Evolutionary conservation across 2,329 filamentous ascomycete genomes (phyloP), one percentile per base, ranked within the genome.

Genomic region (Spiromastix sp.): DNA sequence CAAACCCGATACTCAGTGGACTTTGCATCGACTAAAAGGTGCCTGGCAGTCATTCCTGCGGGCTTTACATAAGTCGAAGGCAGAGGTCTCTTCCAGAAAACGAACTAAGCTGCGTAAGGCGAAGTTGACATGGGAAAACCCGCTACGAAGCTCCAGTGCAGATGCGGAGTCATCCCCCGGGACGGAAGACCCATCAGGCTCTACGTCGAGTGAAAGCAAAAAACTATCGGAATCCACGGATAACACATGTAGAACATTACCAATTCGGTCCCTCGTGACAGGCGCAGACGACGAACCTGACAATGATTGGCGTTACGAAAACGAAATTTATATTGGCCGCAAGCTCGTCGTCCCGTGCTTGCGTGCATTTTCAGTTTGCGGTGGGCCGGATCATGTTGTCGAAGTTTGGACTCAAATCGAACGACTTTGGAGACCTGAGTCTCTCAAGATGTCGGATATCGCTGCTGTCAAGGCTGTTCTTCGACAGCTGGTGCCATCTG

Each of bases 1-100:
- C 17, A 58, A 70, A 12, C 61, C 66, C 16, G 65, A 77, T 43
- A 77, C 78, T 0, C 68, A 74, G 9, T 98, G 91, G 89, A 85
- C 75, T 18, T 63, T 67, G 19, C 59, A 71, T 44, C 71, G 77
- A n/a, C 70, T 96, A 2, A 70, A 79, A 28, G 68, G 66, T 27
- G 74, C 85, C 8, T 81, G 82, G 69, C 56, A 66, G 6, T 72
- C 80, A 1, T 76, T 86, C 43, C 61, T 81, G 18, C 52, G 54
- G 32, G 59, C 56, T 17, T 45, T 66, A 15, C 49, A 56, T 29
- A 52, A 60, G 37, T 58, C 58, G 2, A 52, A 49, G 27, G 39
- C 44, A n/a, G 49, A 53, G 38, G 37, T 51, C 8, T 41, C 45
- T 20, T 18, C 29, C 15, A 39, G 37, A 21, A 34, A 28, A 11